These are phyloP conservation scores for Pisolithus marmoratus DNA, from an alignment of 768 basidiomycete genomes.

Conservation along the genomic window DNA sequence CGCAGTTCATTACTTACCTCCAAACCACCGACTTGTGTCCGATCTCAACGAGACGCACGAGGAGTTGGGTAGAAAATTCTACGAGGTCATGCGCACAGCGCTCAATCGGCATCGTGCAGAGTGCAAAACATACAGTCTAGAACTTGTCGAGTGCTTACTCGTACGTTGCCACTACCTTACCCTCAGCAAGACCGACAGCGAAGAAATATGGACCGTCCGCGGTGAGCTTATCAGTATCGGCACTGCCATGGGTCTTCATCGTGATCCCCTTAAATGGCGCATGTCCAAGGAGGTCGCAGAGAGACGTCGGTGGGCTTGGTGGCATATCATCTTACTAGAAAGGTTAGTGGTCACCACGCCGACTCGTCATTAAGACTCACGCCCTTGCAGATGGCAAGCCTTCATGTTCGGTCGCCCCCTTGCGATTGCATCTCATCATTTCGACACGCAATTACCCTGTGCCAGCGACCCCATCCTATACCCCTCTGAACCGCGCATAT, in stretches of 20 bases:
- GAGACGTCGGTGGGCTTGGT: conserved; percentile 84
- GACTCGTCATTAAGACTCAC: conserved; percentile 3
- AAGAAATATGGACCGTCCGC: conserved; percentile 74
- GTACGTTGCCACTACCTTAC: conserved; percentile 68
- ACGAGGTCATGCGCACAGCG: conserved; percentile 60
- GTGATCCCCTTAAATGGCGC: conserved; percentile 77
- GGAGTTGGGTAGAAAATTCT: conserved; percentile 60
- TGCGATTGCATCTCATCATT: conserved; percentile 73
- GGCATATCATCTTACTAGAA: conserved; percentile 80
- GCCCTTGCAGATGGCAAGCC: conserved; percentile 65
- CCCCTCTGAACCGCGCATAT: conserved; percentile 59
- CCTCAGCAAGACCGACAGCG: conserved; percentile 67
- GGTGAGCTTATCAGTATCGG: conserved; percentile 72
- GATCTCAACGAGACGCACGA: conserved; percentile 47
- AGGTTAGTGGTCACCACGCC: conserved; percentile 40
- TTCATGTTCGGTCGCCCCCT: conserved; percentile 83
- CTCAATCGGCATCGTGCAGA: conserved; percentile 59
- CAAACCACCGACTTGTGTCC: conserved; percentile 56
- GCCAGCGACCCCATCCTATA: conserved; percentile 41
- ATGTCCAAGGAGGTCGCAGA: conserved; percentile 68
- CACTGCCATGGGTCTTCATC: conserved; percentile 79
- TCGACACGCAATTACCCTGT: conserved; percentile 74
- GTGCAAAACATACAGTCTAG: conserved; percentile 56
- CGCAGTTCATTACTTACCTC: conserved; percentile 66
- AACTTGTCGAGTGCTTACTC: conserved; percentile 71